phyloP scores from a whole-genome alignment of 2,329 filamentous ascomycete genomes.

The Laburnicola sp. region DNA sequence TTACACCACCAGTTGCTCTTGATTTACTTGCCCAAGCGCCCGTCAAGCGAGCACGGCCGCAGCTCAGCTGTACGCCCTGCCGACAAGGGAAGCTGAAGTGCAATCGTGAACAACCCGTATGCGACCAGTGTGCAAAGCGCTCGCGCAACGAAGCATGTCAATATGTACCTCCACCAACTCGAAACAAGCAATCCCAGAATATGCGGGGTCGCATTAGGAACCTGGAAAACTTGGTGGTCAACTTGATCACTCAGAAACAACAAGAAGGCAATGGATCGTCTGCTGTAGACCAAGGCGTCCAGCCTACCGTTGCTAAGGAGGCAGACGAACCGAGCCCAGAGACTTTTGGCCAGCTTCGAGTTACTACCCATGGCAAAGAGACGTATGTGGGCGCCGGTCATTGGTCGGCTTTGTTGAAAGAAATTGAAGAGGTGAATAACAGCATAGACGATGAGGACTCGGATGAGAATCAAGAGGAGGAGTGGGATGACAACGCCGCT shows the following conservation, averaged over 20 bases:
- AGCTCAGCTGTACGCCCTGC: conserved; percentile 33
- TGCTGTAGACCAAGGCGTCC: not conserved
- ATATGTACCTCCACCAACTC: conserved; percentile 31
- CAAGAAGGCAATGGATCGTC: conserved; percentile 13
- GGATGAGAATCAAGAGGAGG: conserved; percentile 22
- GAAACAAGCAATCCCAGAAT: conserved; percentile 32
- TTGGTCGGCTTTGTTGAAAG: conserved; percentile 31
- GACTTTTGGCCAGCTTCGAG: conserved; percentile 24
- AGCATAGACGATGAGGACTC: conserved; percentile 26
- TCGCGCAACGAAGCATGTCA: conserved; percentile 25
- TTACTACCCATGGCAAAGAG: conserved; percentile 22
- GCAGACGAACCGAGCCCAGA: conserved; percentile 13
- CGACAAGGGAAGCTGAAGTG: conserved; percentile 37
- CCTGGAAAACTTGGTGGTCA: conserved; percentile 34
- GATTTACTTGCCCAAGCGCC: conserved; percentile 20
- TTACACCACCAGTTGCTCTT: conserved; percentile 2
- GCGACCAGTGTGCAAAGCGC: conserved; percentile 35
- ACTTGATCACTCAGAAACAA: conserved; percentile 34
- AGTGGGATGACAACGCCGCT: conserved; percentile 20
- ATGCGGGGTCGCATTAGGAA: conserved; percentile 35
- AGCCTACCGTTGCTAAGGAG: conserved; percentile 1
- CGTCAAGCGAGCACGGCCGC: conserved; percentile 29
- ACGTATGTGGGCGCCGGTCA: conserved; percentile 31
- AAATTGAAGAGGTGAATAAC: conserved; percentile 35
- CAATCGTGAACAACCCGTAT: conserved; percentile 32